Base-by-base conservation (phyloP, 1,139 yeast species). In the Sugiyamaella xylanicola region DNA sequence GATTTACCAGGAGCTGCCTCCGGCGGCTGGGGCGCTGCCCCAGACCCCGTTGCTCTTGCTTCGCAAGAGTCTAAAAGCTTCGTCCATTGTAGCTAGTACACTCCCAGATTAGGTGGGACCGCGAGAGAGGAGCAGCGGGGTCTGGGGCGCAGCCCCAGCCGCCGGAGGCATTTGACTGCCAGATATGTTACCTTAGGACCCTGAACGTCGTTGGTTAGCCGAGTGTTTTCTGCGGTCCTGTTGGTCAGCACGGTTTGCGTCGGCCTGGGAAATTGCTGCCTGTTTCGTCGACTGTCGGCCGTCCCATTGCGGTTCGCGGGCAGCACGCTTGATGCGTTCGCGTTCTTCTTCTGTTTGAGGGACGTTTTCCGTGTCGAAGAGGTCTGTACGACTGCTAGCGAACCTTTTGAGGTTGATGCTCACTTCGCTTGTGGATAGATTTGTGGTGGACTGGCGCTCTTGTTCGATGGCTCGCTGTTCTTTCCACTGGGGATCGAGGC, bases 401-500 rank as follows among this genome's bases (percentile, higher is more conserved):
- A 88, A 71, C 49, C 85, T 73, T 66, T 87, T 86, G 53, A 91
- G 82, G 65, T 92, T 92, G 51, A 80, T 85, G 59, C 85, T 86
- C 1, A 87, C 95, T 61, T 87, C 88, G 52, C 82, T 83, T 1
- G 84, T 79, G 3, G 85, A 80, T 56, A 90, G 71, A 64, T 88
- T 88, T 4, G 90, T 78, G 29, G 82, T 75, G 40, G 80, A 74
- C 64, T 80, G 79, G 64, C 90, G 87, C 32, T 79, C 75, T 61
- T 86, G 83, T 15, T 76, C 77, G 57, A 80, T 79, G 29, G 80
- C 82, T 65, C 83, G 85, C 68, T 89, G 92, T 60, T 83, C 83
- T 62, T 84, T 79, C 73, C 88, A 89, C 60, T 82, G 77, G 1
- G 97, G 96, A 70, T 92, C 96, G 53, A 93, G 74, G 48, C 89